Evolutionary conservation across 1,284 basidiomycete genomes (phyloP), one percentile per base, ranked within the genome.

Genomic region (Sparassis latifolia): DNA sequence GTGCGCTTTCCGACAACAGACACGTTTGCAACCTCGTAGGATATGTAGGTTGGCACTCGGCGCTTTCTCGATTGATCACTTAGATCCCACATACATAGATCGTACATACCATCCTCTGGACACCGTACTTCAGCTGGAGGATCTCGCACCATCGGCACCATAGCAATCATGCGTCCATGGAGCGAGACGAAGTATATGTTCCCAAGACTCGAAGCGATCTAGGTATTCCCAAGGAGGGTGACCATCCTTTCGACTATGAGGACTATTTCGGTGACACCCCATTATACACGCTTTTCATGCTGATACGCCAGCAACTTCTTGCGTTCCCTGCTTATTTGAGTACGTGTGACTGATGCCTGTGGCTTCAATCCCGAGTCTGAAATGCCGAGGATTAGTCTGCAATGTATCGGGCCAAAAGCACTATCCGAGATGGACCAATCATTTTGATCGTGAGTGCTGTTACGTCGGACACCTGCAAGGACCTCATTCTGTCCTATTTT

Each of bases 241-340:
- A 63, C 27, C 32, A 33, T 12, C 56, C 62, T 20, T 67, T 78
- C 41, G 73, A 81, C 60, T 82, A 75, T 59, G 74, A 78, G 10
- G 79, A 82, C 42, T 65, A 77, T 40, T 70, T 82, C 44, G 78
- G 77, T 41, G 80, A 84, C 51, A 80, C 80, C 1, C 80, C 80
- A 0, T 64, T 84, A 39, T 82, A 78, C 56, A 82, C 79, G 0
- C 62, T 81, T 4, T 73, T 66, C 57, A 76, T 73, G 69, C 67
- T 80, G 41, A 58, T 80, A 46, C 69, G 75, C 12, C 76, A 78
- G 58, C 91, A 94, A 68, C 71, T 89, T 9, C 74, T 88, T 27
- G 90, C 89, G 3, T 91, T 88, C 68, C 78, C 75, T 12, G 77
- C 80, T 52, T 90, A 89, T 70, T 80, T 89, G 50, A 64, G 74